Evolutionary conservation across 768 basidiomycete genomes (phyloP), one percentile per base, ranked within the genome.

Genomic region (Hemileccinum impolitum): DNA sequence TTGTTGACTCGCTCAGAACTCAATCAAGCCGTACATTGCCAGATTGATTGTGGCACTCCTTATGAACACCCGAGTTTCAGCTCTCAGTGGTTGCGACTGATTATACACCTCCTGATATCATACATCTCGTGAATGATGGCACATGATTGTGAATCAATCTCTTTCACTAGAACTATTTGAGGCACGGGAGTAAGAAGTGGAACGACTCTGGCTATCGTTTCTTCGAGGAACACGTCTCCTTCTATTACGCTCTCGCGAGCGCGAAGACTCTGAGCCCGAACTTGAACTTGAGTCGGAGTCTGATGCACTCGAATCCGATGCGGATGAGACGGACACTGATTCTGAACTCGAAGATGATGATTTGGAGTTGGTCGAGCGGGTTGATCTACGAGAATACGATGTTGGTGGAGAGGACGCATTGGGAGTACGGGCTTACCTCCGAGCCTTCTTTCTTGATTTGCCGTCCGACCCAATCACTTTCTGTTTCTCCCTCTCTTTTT

Each of bases 1-100:
- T 18, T 36, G 14, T 52, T 25, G 18, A 21, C 31, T 42, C 4
- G 13, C 43, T 14, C n/a, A 3, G 41, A 45, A 30, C 32, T 25
- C 19, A 32, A 32, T 53, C 28, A 43, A 25, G 11, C 3, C 2
- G n/a, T n/a, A 6, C 30, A 14, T 31, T 43, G 14, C 18, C 51
- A 86, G 87, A 31, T 76, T 90, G 43, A 90, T 96, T 56, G 90
- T 96, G 43, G 90, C 91, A 8, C 76, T 96, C 26, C 88, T 96
- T 40, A 87, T 96, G 82, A 93, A 96, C 70, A 88, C 91, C 10
- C 78, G 74, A 63, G 85, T 84, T 1, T 75, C 77, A 11, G 72
- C 75, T 31, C 63, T 72, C 25, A 42, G 39, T 36, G 55, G 48
- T 47, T 67, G 66, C 31, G 18, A 46, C 15, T 65, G 28, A 63